Evolutionary conservation across 257 asterid species (phyloP).

Genomic region (Fraxinus pennsylvanica): DNA sequence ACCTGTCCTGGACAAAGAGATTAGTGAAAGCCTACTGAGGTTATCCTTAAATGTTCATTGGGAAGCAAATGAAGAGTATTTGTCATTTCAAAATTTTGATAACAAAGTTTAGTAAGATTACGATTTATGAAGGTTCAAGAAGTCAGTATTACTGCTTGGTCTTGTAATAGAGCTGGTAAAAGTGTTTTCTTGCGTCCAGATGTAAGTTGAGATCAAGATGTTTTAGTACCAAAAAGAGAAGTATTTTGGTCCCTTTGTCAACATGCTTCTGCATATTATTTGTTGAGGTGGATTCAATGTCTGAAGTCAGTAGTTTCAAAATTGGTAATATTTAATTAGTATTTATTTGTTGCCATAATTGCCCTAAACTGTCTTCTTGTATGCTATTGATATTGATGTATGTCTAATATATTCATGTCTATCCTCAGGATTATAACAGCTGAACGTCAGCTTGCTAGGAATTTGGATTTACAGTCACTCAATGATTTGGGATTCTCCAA

Average conservation of each 20-base stretch:
- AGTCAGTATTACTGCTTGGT: background rate
- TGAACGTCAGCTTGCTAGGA: constrained; percentile 93
- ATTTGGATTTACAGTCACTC: constrained; percentile 85
- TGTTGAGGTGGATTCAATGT: background rate
- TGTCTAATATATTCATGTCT: background rate
- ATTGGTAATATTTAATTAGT: background rate
- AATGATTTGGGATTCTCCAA: constrained; percentile 94
- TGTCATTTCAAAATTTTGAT: background rate
- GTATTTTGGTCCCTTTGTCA: background rate
- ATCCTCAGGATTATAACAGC: constrained; percentile 79
- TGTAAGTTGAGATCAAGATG: background rate
- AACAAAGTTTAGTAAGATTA: no score
- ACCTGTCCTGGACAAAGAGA: background rate
- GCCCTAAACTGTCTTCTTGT: background rate
- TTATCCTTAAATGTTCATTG: background rate
- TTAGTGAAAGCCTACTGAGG: background rate
- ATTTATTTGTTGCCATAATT: background rate
- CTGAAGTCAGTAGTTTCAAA: background rate
- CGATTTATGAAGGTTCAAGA: background rate
- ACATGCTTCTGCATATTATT: background rate
- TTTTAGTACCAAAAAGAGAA: background rate
- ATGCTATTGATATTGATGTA: background rate
- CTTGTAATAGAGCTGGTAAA: no score
- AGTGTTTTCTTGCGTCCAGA: background rate
- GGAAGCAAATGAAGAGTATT: background rate